Evolutionary conservation across 2,329 filamentous ascomycete genomes (phyloP).

Genomic region (Ophiostoma ulmi): DNA sequence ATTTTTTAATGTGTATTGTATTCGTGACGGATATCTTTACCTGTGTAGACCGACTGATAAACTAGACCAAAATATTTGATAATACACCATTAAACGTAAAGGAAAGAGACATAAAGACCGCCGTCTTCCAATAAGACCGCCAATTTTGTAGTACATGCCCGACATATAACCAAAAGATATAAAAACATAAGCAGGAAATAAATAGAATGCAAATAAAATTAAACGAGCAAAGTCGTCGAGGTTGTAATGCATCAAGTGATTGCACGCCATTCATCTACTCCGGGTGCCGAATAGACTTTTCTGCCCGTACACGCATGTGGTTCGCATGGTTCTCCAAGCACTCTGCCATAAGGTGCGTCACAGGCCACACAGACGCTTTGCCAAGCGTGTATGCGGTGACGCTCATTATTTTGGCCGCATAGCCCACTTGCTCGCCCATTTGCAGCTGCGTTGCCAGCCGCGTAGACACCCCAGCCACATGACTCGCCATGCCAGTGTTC

Average conservation of each 20-base stretch:
- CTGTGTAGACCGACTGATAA: background rate
- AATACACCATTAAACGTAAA: background rate
- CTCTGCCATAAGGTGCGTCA: constrained; percentile 51
- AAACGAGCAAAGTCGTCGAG: background rate
- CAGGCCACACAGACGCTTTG: constrained; percentile 85
- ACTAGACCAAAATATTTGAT: background rate
- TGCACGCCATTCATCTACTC: background rate
- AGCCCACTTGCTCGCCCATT: constrained; percentile 62
- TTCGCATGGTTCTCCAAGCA: constrained; percentile 53
- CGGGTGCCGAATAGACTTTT: constrained; percentile 42
- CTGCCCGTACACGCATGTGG: constrained; percentile 48
- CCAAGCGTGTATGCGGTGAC: constrained; percentile 83
- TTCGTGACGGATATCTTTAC: background rate
- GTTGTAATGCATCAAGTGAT: background rate
- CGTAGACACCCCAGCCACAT: constrained; percentile 44
- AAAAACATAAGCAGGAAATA: background rate
- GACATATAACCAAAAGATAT: background rate
- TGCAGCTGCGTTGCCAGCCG: constrained; percentile 42
- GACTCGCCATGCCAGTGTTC: constrained; percentile 39
- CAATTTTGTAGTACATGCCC: background rate
- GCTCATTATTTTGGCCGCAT: constrained; percentile 76
- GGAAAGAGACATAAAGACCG: background rate
- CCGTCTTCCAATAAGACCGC: background rate
- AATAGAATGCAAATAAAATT: background rate
- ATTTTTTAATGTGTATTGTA: background rate